Evolutionary conservation across 1,139 yeast genomes (phyloP), one percentile per base, ranked within the genome.

Genomic region (Nadsonia commutata): DNA sequence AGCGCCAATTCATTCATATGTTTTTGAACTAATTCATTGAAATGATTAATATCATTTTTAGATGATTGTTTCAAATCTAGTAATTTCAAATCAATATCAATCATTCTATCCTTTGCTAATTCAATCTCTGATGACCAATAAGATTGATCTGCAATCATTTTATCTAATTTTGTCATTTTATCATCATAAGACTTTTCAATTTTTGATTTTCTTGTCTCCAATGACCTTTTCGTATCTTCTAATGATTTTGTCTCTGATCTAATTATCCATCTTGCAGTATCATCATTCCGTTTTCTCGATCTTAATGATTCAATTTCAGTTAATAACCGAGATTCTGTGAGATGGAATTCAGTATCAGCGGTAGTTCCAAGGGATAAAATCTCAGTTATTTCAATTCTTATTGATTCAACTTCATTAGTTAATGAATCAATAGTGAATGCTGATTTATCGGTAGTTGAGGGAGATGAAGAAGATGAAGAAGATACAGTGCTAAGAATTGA

Each of bases 241-340:
- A 74, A 54, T 36, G 66, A 56, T 47, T 72, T 72, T 37, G 67
- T 66, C 48, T 74, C 80, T 4, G 68, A 63, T 41, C 71, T 63
- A 40, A 71, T 56, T 46, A 68, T 66, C 11, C 70, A 59, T 38
- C 78, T 62, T 45, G 65, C 67, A n/a, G 60, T 59, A 51, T 74
- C 80, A 43, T 72, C 78, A 16, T 63, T 57, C 46, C 63, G 67
- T 49, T 72, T 66, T 31, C 71, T 63, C 37, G 67, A 69, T 39
- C 64, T 60, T 13, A 72, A 60, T 20, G 63, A 63, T 21, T 66
- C 67, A 31, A 72, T 58, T 40, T 72, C 72, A 18, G 61, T 56
- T 1, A 59, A 47, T 42, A 72, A 57, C 18, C 57, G 57, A 0
- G 56, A 48, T 45, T 69, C 72, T 42, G 67, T 67, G 16, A 63